Base-by-base conservation (phyloP, 805 yeast genomes). In the Starmerella etchellsii region DNA sequence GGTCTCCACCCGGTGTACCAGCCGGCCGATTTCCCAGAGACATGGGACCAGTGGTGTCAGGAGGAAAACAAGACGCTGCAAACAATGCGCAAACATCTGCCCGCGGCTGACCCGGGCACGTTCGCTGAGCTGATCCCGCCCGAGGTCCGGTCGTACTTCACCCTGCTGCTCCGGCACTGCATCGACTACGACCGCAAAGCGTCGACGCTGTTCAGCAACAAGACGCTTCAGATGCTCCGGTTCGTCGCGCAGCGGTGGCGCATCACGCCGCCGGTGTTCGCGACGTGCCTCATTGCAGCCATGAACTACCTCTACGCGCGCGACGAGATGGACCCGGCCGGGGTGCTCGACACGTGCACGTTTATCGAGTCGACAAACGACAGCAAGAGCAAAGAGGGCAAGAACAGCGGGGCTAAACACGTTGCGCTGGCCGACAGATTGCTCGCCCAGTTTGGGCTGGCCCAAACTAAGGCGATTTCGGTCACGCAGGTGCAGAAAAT, bases 21-120 rank as follows among this genome's bases (percentile, higher is more conserved):
- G 10, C 52, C 55, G 2, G 53, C 53, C 9, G 68, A 68, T 44
- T 74, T 72, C 51, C 56, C 45, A 1, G 73, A 77, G 77, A 63
- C 67, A 40, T 55, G 57, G 5, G 41, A 48, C 9, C 72, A 69
- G 43, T 37, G 57, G 1, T 50, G 22, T 7, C 22, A 24, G 5
- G 15, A 50, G 1, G 65, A 59, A 8, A 47, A 65, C 10, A 52
- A 54, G 5, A 48, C 41, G 20, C 42, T 68, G 6, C 50, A 64
- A 3, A 52, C 53, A 23, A 23, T 52, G 22, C 29, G 43, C 21
- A 29, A 44, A 34, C 47, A 36, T 23, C 42, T 40, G 4, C 44
- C 11, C 25, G 14, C 13, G 11, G 27, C 13, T 9, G 18, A 9
- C 28, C 34, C 6, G 21, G 34, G 6, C 20, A 13, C 14, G 20